A percentile compares a stretch with the other conserved stretches of the same genome.
Conservation (phyloP, 345 rosid genomes). For the Erodium maritimum region DNA sequence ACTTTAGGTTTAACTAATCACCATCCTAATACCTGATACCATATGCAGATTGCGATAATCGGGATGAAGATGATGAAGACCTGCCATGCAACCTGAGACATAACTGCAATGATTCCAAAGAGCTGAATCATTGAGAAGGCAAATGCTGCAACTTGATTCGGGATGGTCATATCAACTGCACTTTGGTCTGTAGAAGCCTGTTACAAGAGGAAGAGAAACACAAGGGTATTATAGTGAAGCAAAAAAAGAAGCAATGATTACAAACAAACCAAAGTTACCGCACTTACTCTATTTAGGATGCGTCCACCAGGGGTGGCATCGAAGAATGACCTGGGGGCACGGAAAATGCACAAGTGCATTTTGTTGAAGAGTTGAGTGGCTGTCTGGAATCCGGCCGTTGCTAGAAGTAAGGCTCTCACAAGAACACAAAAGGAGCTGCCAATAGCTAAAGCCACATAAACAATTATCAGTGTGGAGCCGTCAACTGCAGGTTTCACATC, state of each 20-base stretch:
- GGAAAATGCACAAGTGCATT: conserved; percentile 58
- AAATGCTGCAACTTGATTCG: conserved; percentile 28
- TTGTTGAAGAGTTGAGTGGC: conserved; percentile 57
- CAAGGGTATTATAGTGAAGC: too few species aligned
- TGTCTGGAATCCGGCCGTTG: conserved; percentile 49
- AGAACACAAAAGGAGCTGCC: conserved; percentile 56
- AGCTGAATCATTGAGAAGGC: conserved; percentile 49
- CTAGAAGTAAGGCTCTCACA: conserved; percentile 39
- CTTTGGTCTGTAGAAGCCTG: conserved; percentile 87
- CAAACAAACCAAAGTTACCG: background rate
- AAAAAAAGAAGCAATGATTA: too few species aligned
- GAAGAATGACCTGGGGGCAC: conserved; percentile 71
- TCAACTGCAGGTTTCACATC: conserved; percentile 43
- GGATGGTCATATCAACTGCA: conserved; percentile 43
- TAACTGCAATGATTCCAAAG: conserved; percentile 52
- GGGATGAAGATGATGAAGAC: conserved; percentile 66
- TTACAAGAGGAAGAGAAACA: background rate
- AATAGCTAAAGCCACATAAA: conserved; percentile 40
- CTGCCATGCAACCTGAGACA: conserved; percentile 82
- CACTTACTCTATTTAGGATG: conserved; percentile 50
- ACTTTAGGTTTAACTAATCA: too few species aligned
- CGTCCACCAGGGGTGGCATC: conserved; percentile 82
- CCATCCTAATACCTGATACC: conserved; percentile 98
- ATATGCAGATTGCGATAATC: conserved; percentile 41
- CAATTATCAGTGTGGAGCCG: conserved; percentile 32